These are phyloP conservation scores for Zygnema cylindricum DNA, from an alignment of 139 green algal genomes.

Conservation along the genomic window DNA sequence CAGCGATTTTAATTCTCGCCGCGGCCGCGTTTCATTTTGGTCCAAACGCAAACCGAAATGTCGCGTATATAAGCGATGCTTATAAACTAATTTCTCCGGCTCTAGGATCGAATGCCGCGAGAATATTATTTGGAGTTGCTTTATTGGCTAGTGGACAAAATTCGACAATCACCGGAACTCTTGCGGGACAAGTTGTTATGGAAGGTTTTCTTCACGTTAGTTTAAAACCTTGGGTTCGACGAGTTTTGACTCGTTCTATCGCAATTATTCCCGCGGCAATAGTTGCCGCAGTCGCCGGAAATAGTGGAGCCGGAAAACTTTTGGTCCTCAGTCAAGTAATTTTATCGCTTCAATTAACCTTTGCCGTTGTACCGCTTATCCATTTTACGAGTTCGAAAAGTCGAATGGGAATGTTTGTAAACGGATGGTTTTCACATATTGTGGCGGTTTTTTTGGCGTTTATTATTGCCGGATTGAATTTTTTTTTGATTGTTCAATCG, in stretches of 20 bases:
- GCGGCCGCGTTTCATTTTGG: constrained; percentile 69
- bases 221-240: constrained; percentile 57
- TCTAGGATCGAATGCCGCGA: constrained; percentile 65
- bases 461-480: constrained; percentile 69
- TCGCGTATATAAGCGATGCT: constrained; percentile 62
- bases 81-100: constrained; percentile 68
- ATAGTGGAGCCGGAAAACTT: constrained; percentile 65
- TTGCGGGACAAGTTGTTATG: constrained; percentile 84
- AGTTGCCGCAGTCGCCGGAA: constrained; percentile 70
- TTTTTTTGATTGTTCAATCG: constrained; percentile 63
- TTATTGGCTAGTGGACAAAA: constrained; percentile 69
- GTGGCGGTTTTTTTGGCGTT: constrained; percentile 57
- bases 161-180: constrained; percentile 81
- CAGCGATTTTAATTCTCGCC: constrained; percentile 73
- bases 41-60: not conserved
- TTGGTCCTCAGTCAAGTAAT: constrained; percentile 71
- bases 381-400: constrained; percentile 69
- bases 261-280: constrained; percentile 65
- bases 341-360: constrained; percentile 72
- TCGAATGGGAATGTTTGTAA: constrained; percentile 67
- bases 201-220: constrained; percentile 66
- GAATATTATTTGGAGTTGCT: constrained; percentile 54
- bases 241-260: constrained; percentile 60
- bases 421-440: constrained; percentile 39
- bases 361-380: constrained; percentile 73